Evolutionary conservation across 2,329 filamentous ascomycete species (phyloP).

Genomic region (Seiridium unicorne): DNA sequence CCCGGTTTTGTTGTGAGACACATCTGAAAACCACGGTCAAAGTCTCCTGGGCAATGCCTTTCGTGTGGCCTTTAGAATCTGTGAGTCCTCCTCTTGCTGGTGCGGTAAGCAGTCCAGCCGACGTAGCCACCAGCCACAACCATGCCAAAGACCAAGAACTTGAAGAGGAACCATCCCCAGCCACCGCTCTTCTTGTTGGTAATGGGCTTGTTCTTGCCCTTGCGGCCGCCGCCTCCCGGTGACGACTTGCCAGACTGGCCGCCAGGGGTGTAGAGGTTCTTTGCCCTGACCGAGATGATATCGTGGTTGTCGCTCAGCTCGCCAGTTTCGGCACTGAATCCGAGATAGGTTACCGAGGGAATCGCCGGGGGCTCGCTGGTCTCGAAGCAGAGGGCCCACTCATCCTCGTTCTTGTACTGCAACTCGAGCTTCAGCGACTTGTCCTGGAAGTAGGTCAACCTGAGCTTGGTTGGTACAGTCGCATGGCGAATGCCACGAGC

Average conservation of each 20-base stretch:
- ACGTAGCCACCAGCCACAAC: constrained; percentile 75
- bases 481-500: constrained; percentile 85
- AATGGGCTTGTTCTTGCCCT: constrained; percentile 36
- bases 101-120: constrained; percentile 80
- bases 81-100: constrained; percentile 59
- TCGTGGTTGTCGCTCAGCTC: constrained; percentile 98
- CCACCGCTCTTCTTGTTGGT: constrained; percentile 43
- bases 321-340: constrained; percentile 85
- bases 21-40: neutral
- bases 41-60: too few relatives aligned
- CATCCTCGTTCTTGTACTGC: constrained; percentile 86
- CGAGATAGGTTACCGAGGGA: constrained; percentile 72
- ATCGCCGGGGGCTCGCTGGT: constrained; percentile 69
- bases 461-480: constrained; percentile 77
- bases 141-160: constrained; percentile 74
- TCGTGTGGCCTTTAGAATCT: constrained; percentile 43
- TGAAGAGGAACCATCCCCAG: constrained; percentile 70
- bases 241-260: constrained; percentile 43
- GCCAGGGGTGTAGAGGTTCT: constrained; percentile 77
- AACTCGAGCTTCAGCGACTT: constrained; percentile 87
- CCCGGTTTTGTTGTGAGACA: neutral
- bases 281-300: constrained; percentile 81
- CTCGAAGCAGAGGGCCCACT: constrained; percentile 90
- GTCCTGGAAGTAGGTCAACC: constrained; percentile 95
- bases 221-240: constrained; percentile 31